Conservation (phyloP, 305 asterid species). For the Withania somnifera region DNA sequence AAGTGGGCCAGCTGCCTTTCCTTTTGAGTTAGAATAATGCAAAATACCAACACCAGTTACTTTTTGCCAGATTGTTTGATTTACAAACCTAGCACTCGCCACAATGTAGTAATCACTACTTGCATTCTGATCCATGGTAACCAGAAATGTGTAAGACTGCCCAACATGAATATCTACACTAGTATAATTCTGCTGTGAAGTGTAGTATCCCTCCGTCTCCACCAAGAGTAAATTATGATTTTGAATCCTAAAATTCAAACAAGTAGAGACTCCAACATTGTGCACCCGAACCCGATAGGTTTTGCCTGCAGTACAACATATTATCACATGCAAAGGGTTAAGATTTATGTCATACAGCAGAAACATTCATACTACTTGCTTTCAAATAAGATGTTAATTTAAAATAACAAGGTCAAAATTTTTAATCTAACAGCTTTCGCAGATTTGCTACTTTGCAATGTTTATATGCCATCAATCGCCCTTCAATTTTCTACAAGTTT, state of each 20-base stretch:
- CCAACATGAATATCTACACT: slow-evolving; percentile 89
- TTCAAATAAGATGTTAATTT: neutral
- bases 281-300: slow-evolving; percentile 86
- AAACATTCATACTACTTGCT: neutral
- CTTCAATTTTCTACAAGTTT: neutral
- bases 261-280: slow-evolving; percentile 81
- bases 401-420: neutral
- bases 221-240: slow-evolving; percentile 75
- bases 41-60: slow-evolving; percentile 89
- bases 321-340: neutral
- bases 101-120: slow-evolving; percentile 92
- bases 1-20: slow-evolving; percentile 62
- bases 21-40: slow-evolving; percentile 83
- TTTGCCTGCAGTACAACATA: slow-evolving; percentile 43
- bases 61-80: slow-evolving; percentile 67
- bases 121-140: slow-evolving; percentile 90
- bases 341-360: neutral
- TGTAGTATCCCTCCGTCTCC: slow-evolving; percentile 88
- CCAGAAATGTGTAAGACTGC: slow-evolving; percentile 71
- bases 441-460: neutral
- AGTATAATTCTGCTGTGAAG: slow-evolving; percentile 76
- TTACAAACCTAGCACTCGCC: slow-evolving; percentile 90
- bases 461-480: neutral
- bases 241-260: slow-evolving; percentile 82
- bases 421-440: neutral